Evolutionary conservation across 176 grass and related monocot species (phyloP), one percentile per base, ranked within the genome.

Genomic region (Typha latifolia): DNA sequence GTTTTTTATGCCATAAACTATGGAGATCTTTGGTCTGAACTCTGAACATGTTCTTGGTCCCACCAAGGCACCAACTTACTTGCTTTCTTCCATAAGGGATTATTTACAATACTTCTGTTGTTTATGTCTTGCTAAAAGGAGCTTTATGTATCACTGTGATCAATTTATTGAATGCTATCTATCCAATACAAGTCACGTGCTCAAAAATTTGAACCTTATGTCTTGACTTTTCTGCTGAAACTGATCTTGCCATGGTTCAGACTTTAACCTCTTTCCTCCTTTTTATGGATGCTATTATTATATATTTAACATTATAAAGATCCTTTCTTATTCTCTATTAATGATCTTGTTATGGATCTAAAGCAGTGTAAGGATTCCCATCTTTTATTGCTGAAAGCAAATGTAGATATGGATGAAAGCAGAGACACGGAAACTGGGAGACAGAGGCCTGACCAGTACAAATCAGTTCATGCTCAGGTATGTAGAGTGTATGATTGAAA

Each of bases 401-500:
- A 82, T 79, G 69, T 76, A 49, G 74, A 56, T 77, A 95, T 95
- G 86, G 86, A 95, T 59, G 85, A 90, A 78, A 67, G 82, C 67
- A 77, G 90, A 31, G 86, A 78, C 78, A 82, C 86, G 74, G 90
- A 95, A 80, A 90, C 86, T 74, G 90, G 83, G 37, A 86, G 90
- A 75, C 86, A 86, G 67, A 84, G 83, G 69, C 72, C 73, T 1
- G 86, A 84, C 37, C 80, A 72, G 67, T 95, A 84, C 69, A 95
- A 95, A 95, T 73, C 80, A 43, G 66, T 84, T 74, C 90, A 95
- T 81, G 67, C 83, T 76, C 90, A 95, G 86, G 90, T 95, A 73
- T 64, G 66, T 74, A 23, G 62, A 9, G 37, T 59, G 16, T 59
- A 59, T 59, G 53, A 59, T 59, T 59, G 53, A 59, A 21, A 57